These are phyloP conservation scores for Neurospora sp. DNA, from an alignment of 495 filamentous ascomycete species.

Conservation along the genomic window DNA sequence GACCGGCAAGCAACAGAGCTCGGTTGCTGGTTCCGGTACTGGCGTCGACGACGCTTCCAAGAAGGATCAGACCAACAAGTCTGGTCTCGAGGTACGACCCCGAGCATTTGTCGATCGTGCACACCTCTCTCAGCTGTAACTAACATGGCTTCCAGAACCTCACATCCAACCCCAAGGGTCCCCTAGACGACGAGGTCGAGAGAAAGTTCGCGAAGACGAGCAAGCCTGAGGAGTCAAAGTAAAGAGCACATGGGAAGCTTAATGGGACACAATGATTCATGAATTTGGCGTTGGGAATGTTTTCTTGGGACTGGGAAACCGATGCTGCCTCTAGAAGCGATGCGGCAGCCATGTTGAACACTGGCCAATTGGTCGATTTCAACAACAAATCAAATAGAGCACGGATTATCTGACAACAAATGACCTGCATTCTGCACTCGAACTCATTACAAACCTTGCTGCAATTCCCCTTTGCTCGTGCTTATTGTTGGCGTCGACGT, in stretches of 20 bases:
- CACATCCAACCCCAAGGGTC: conserved; percentile 58
- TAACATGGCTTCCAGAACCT: conserved; percentile 30
- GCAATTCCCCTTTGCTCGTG: background rate
- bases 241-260: background rate
- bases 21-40: conserved; percentile 46
- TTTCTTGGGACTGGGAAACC: conserved; percentile 2
- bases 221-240: conserved; percentile 1
- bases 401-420: background rate
- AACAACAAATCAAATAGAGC: background rate
- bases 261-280: background rate
- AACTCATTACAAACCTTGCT: background rate
- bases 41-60: conserved; percentile 36
- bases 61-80: conserved; percentile 40
- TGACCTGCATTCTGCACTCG: background rate
- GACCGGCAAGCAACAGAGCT: conserved; percentile 52
- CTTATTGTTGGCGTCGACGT: background rate
- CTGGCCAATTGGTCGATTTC: background rate
- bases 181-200: conserved; percentile 57
- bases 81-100: conserved; percentile 32
- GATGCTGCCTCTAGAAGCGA: background rate
- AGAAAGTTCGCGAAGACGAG: conserved; percentile 48
- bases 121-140: background rate
- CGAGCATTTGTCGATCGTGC: background rate
- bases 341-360: background rate
- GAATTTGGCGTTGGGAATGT: background rate